Base-by-base conservation (phyloP, 495 filamentous ascomycete species). In the Barbatosphaeria neglecta region DNA sequence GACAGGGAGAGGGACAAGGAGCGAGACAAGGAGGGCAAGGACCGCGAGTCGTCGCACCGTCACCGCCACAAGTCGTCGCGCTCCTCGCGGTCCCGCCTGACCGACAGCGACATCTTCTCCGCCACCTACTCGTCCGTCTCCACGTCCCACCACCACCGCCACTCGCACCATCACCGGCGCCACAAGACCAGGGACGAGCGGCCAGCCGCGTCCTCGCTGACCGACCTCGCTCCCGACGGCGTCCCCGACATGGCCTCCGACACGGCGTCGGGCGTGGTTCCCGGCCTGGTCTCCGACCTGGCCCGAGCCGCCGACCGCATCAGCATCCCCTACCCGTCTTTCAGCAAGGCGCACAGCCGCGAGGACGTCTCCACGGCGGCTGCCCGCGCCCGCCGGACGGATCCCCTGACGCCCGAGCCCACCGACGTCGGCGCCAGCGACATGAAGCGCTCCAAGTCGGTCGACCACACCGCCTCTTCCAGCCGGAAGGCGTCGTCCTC, bases 301-400 rank as follows among this genome's bases (percentile, higher is more conserved):
- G 39, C 61, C 18, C 60, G 69, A 44, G 62, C 59, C 42, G 64
- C 50, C 20, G 67, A 67, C 13, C 59, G 73, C 45, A 71, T 76
- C 50, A 87, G 75, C 67, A 61, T 85, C 19, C 82, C 87, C 11
- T 96, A 96, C 59, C 89, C 90, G 4, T 74, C 69, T 16, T 92
- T 94, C 67, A 90, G 83, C 57, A 95, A 94, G 61, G 81, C 82
- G 28, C 84, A 93, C 59, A 92, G 86, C 75, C 90, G 87, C 60
- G 87, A 93, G 59, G 73, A 77, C 41, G 70, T 93, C 31, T 68
- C 72, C 41, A 79, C 56, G 19, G 44, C 45, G 6, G 39, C n/a
- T n/a, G n/a, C 56, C 19, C 57, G 51, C 3, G 57, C 66, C 31
- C 64, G 60, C 22, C 65, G 62, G 46, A 58, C 61, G 6, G 73